Base-by-base conservation (phyloP, 495 filamentous ascomycete genomes). In the Lineolata rhizophorae region DNA sequence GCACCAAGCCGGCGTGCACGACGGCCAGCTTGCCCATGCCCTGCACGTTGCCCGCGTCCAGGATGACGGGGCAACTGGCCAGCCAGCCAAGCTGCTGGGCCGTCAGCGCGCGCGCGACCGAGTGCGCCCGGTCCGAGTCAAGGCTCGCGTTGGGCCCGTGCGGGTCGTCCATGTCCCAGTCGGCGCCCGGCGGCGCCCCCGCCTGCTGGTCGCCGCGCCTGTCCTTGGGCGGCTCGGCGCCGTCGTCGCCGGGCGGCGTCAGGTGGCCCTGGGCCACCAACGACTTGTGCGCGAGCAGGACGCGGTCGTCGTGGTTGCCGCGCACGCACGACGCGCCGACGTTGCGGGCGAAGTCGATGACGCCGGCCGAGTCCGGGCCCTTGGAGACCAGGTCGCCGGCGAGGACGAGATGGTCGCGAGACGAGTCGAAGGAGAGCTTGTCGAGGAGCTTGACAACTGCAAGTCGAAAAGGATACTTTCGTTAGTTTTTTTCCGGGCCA, bases 271-370 rank as follows among this genome's bases (percentile, higher is more conserved):
- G 8, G 6, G 11, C 11, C 6, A 48, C 35, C 36, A 60, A 46
- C 27, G 65, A 52, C 18, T 54, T 54, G 10, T 62, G 52, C 9
- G 62, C 46, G 3, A 67, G 55, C 13, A 91, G 56, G 9, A 92
- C 60, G 6, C 70, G 62, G 44, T 97, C 81, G 46, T 97, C 87
- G 51, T 94, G 83, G 53, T 97, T 95, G 10, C 87, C 87, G 17
- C 87, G 70, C 1, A 94, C 81, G 35, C 67, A 77, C 19, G 70
- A 73, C 2, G 85, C 85, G 11, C 60, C 61, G 17, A 78, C 50
- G 10, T 60, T 46, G 35, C 73, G 70, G 8, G 72, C 77, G 11
- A 82, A 52, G 34, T 79, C 67, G 18, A 97, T 59, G 0, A 92
- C 81, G 18, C 77, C 79, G 1, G 54, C 30, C 34, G 76, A 84